Conservation (phyloP, 176 grass and related monocot species). For the Rhynchospora tenuis region DNA sequence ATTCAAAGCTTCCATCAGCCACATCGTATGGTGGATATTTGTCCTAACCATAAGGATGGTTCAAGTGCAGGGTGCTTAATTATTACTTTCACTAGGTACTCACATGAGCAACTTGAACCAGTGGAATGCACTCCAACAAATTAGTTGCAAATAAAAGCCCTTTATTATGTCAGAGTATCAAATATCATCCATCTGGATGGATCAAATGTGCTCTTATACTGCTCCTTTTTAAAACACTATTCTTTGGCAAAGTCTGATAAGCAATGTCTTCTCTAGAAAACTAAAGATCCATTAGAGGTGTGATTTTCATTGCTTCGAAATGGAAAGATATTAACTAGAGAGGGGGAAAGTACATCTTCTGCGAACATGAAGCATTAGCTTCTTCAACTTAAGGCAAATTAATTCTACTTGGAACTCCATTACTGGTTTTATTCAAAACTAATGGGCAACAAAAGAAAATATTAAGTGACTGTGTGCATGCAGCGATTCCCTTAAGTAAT, state of each 20-base stretch:
- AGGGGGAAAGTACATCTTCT: neutral
- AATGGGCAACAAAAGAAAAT: neutral
- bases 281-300: neutral
- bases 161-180: neutral
- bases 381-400: neutral
- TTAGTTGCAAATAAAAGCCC: neutral
- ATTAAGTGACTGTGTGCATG: neutral
- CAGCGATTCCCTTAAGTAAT: no score
- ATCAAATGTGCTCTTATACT: neutral
- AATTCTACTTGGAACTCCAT: neutral
- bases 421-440: neutral
- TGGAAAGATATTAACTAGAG: neutral
- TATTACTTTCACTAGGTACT: neutral
- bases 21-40: neutral
- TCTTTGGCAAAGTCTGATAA: neutral
- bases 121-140: neutral
- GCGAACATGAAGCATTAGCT: neutral
- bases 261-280: neutral
- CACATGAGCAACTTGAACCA: neutral
- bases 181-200: neutral
- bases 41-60: neutral
- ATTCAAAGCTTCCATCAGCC: neutral
- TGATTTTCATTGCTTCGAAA: neutral
- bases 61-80: neutral
- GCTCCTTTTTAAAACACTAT: neutral